Conservation (phyloP, 78 protist genomes). For the Dictyostelium capitatum region DNA sequence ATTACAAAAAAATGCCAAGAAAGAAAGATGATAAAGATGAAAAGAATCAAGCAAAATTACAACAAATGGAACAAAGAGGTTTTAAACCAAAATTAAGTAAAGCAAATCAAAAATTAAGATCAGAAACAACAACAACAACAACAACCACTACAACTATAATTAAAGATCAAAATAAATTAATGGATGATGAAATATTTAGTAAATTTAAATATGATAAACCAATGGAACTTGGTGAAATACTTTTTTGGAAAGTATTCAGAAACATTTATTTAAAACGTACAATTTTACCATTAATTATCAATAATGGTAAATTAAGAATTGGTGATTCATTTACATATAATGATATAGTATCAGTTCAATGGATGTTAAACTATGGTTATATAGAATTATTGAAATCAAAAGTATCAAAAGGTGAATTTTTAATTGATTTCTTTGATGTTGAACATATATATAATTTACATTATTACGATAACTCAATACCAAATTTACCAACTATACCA, state of each 20-base stretch:
- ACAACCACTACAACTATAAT: too few relatives aligned
- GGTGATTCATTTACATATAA: neutral
- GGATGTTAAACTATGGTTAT: neutral
- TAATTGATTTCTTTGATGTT: slow-evolving; percentile 1
- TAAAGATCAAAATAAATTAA: too few relatives aligned
- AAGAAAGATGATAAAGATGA: too few relatives aligned
- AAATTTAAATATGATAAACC: too few relatives aligned
- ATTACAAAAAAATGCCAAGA: too few relatives aligned
- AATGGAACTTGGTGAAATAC: neutral
- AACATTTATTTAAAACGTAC: neutral
- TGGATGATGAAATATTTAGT: too few relatives aligned
- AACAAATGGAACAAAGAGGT: too few relatives aligned
- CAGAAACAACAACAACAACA: too few relatives aligned
- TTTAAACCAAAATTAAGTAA: too few relatives aligned
- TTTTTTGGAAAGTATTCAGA: neutral
- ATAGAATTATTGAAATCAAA: neutral
- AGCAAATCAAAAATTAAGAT: too few relatives aligned
- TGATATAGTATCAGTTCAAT: neutral
- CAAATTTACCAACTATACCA: neutral
- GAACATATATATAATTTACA: neutral
- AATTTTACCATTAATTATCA: neutral
- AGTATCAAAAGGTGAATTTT: neutral
- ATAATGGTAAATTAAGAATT: neutral
- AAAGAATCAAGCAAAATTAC: too few relatives aligned
- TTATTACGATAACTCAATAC: too few relatives aligned